Percentiles rank a stretch among this genome's conserved stretches.
Conservation (phyloP, 768 basidiomycete genomes). For the Calvatia gigantea region DNA sequence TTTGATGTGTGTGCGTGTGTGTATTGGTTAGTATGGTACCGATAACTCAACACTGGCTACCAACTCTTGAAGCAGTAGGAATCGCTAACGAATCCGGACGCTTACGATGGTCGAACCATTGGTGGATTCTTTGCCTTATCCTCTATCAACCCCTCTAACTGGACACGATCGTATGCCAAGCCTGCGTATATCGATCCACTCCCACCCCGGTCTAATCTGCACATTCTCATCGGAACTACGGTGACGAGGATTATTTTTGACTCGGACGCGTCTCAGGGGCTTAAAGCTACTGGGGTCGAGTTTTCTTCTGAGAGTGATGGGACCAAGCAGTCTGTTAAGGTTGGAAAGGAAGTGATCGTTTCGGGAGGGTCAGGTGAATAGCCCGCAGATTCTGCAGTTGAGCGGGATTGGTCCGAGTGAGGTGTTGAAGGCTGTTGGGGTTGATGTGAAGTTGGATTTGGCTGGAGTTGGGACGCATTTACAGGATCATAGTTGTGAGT, state of each 20-base stretch:
- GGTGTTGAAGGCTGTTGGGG: constrained; percentile 42
- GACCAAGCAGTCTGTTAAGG: constrained; percentile 39
- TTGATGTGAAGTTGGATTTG: constrained; percentile 42
- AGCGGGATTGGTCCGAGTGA: constrained; percentile 59
- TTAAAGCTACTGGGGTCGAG: constrained; percentile 36
- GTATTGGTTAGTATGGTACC: constrained; percentile 48
- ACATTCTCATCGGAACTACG: constrained; percentile 56
- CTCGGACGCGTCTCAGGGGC: constrained; percentile 40
- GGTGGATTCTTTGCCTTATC: constrained; percentile 55
- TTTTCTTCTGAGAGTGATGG: constrained; percentile 31
- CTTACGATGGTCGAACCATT: constrained; percentile 46
- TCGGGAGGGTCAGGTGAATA: constrained; percentile 49
- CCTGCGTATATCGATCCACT: constrained; percentile 66
- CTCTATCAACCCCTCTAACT: constrained; percentile 61
- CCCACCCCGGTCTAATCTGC: constrained; percentile 58
- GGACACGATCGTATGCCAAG: constrained; percentile 65
- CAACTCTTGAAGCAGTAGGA: constrained; percentile 46
- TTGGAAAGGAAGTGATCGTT: constrained; percentile 59
- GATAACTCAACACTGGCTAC: constrained; percentile 55
- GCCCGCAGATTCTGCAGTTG: constrained; percentile 50
- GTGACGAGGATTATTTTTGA: constrained; percentile 54
- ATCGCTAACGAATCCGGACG: constrained; percentile 39
- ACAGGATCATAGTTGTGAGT: constrained; percentile 43
- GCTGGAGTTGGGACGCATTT: constrained; percentile 63
- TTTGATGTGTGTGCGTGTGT: no score